These are phyloP conservation scores for Tylopilus balloui DNA, from an alignment of 768 basidiomycete species.

Conservation along the genomic window DNA sequence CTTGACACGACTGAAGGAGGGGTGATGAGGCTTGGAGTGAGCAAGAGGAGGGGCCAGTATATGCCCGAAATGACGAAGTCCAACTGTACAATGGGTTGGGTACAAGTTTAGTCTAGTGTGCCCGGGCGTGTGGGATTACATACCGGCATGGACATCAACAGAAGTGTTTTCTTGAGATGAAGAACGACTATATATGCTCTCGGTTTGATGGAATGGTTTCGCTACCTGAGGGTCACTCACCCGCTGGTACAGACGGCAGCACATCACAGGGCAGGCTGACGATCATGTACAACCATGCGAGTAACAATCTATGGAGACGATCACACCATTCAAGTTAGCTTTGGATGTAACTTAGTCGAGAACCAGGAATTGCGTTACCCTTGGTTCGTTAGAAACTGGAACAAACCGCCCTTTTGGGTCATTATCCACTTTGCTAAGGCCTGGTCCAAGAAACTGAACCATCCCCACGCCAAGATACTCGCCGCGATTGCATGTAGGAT, in stretches of 20 bases:
- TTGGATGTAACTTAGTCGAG: neutral
- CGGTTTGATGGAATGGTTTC: neutral
- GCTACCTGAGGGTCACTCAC: constrained; percentile 25
- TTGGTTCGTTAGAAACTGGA: constrained; percentile 75
- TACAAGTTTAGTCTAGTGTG: neutral
- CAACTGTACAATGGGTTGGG: constrained; percentile 31
- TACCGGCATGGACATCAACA: constrained; percentile 68
- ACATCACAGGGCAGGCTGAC: constrained; percentile 39
- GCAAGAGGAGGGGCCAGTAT: constrained; percentile 63
- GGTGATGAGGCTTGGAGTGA: constrained; percentile 31
- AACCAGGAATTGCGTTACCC: constrained; percentile 36
- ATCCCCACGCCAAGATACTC: constrained; percentile 37
- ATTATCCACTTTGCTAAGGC: constrained; percentile 33
- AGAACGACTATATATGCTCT: constrained; percentile 4
- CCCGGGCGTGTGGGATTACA: neutral
- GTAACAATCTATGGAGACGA: constrained; percentile 20
- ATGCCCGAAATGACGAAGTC: constrained; percentile 49
- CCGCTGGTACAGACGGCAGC: constrained; percentile 30
- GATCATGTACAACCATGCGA: constrained; percentile 40
- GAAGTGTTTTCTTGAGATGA: constrained; percentile 52
- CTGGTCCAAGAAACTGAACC: constrained; percentile 13
- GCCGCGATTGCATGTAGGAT: constrained; percentile 32
- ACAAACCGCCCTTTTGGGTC: constrained; percentile 57
- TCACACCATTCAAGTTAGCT: neutral
- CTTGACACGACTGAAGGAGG: neutral